A percentile compares a stretch with the other conserved stretches of the same genome.
Evolutionary conservation across 768 basidiomycete species (phyloP).

Genomic region (Tubosaeta sp.): DNA sequence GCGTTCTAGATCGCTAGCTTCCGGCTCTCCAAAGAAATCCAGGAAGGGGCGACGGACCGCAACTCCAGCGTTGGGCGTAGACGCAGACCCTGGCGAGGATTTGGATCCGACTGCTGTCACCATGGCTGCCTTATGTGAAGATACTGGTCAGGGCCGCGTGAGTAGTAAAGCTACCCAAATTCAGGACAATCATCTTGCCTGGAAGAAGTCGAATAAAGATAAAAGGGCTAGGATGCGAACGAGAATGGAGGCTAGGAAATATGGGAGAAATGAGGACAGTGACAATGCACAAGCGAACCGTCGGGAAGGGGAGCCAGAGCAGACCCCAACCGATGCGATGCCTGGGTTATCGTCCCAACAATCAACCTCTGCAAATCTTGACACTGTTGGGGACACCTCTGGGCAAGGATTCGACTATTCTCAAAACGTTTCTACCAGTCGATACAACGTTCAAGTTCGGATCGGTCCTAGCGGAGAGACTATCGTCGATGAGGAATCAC

Average conservation of each 20-base stretch:
- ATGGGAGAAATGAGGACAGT: constrained; percentile 54
- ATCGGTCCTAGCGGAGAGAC: constrained; percentile 86
- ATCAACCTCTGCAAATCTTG: constrained; percentile 11
- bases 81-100: constrained; percentile 67
- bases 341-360: constrained; percentile 15
- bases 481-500: constrained; percentile 79
- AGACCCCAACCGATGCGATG: not conserved
- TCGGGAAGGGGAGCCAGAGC: constrained; percentile 11
- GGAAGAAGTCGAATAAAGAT: constrained; percentile 68
- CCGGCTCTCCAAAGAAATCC: constrained; percentile 31
- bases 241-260: constrained; percentile 70
- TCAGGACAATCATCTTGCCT: constrained; percentile 61
- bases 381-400: constrained; percentile 37
- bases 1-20: constrained; percentile 12
- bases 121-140: constrained; percentile 75
- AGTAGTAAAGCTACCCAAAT: constrained; percentile 76
- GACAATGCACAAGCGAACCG: constrained; percentile 24
- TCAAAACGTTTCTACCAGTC: constrained; percentile 59
- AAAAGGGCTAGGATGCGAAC: constrained; percentile 60
- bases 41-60: constrained; percentile 41
- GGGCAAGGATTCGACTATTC: constrained; percentile 69
- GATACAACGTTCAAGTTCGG: constrained; percentile 81
- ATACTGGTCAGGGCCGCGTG: constrained; percentile 74
- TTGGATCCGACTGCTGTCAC: constrained; percentile 81
- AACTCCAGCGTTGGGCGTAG: constrained; percentile 52